Percentiles rank a stretch among this genome's conserved stretches.
These are phyloP conservation scores for Rubroshorea leprosula DNA, from an alignment of 345 rosid species.

Conservation along the genomic window DNA sequence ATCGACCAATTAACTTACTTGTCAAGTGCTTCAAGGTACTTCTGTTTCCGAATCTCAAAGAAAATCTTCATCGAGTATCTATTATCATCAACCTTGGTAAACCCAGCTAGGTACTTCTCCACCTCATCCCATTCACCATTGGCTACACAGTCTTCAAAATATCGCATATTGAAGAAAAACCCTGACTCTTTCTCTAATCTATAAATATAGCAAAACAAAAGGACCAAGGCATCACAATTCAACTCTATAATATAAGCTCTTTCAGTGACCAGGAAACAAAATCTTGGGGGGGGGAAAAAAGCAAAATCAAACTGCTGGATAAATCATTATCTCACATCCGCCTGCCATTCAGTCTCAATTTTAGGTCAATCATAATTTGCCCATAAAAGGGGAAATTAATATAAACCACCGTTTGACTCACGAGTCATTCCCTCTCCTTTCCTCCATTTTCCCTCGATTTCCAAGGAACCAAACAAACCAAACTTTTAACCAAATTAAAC, in stretches of 20 bases:
- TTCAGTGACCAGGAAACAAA: neutral
- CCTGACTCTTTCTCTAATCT: slow-evolving; percentile 47
- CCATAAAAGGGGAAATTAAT: neutral
- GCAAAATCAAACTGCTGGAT: neutral
- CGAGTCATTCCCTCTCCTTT: no score
- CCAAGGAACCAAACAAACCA: neutral
- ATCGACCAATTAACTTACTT: slow-evolving; percentile 25
- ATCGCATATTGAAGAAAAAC: slow-evolving; percentile 43
- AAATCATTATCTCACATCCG: neutral
- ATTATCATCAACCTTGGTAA: slow-evolving; percentile 42
- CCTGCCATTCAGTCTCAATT: neutral
- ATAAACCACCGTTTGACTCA: neutral
- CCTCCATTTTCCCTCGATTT: neutral
- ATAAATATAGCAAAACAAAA: slow-evolving; percentile 1
- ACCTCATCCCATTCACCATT: slow-evolving; percentile 51
- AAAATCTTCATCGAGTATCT: slow-evolving; percentile 42
- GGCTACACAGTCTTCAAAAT: slow-evolving; percentile 37
- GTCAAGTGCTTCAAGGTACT: slow-evolving; percentile 44
- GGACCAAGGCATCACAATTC: neutral
- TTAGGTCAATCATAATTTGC: neutral
- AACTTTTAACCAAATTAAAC: neutral
- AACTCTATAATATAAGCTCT: neutral
- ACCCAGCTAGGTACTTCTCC: slow-evolving; percentile 42
- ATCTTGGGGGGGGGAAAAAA: neutral
- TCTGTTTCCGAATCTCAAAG: slow-evolving; percentile 43